These are phyloP conservation scores for Xylariaceae sp. DNA, from an alignment of 2,329 filamentous ascomycete genomes.

Conservation along the genomic window DNA sequence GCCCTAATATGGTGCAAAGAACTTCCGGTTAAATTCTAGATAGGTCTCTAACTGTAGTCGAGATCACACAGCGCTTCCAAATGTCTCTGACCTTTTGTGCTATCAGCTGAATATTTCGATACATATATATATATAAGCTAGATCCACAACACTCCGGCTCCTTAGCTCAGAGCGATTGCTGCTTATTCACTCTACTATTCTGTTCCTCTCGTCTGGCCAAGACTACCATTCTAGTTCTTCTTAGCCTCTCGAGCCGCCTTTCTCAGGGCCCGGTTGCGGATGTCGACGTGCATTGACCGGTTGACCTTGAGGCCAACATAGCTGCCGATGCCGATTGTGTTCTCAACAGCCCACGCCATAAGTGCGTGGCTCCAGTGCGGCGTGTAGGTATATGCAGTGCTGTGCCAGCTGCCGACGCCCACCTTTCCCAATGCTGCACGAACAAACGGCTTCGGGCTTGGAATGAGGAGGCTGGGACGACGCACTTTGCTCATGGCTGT, in stretches of 20 bases:
- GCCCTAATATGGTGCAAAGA: no score
- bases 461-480: constrained; percentile 77
- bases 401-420: constrained; percentile 79
- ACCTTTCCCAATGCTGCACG: constrained; percentile 79
- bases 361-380: constrained; percentile 93
- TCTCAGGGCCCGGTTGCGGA: constrained; percentile 79
- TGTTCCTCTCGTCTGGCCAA: neutral
- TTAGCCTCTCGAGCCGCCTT: constrained; percentile 85
- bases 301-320: constrained; percentile 57
- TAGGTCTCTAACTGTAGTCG: no score
- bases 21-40: no score
- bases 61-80: no score
- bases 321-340: constrained; percentile 58
- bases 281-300: constrained; percentile 78
- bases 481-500: constrained; percentile 98
- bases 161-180: no score
- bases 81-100: no score
- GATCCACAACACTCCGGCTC: no score
- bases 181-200: no score
- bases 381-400: constrained; percentile 82
- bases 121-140: no score
- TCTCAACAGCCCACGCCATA: constrained; percentile 83
- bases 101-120: no score
- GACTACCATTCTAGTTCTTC: constrained; percentile 53
- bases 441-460: constrained; percentile 84